Conservation (phyloP, 2,329 filamentous ascomycete genomes). For the Endoconidiophora polonica region DNA sequence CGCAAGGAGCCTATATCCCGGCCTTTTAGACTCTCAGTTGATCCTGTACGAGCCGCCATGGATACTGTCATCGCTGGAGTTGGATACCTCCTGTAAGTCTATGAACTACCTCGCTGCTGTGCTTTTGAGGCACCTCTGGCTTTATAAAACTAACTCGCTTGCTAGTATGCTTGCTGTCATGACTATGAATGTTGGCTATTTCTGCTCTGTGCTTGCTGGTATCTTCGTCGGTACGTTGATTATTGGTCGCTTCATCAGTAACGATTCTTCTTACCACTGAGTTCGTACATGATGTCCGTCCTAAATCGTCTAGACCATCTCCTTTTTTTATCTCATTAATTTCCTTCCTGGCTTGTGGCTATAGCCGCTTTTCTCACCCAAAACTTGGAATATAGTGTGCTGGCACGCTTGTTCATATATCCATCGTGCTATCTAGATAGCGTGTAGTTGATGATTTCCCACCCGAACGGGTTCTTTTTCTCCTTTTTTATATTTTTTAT, state of each 20-base stretch:
- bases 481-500: background rate
- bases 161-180: constrained; percentile 83
- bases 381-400: too few species aligned
- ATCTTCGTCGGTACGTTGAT: constrained; percentile 75
- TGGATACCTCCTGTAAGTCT: constrained; percentile 68
- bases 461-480: background rate
- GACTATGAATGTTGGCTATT: constrained; percentile 78
- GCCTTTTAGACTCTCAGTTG: constrained; percentile 70
- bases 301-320: background rate
- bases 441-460: too few species aligned
- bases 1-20: constrained; percentile 33
- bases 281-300: background rate
- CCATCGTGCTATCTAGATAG: too few species aligned
- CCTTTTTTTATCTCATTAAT: background rate
- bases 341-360: background rate
- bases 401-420: too few species aligned
- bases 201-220: constrained; percentile 60
- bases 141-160: background rate
- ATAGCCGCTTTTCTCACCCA: background rate
- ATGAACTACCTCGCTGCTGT: constrained; percentile 2
- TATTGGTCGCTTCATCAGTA: constrained; percentile 47
- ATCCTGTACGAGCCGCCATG: constrained; percentile 54
- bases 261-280: constrained; percentile 2
- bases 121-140: background rate
- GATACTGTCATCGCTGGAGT: constrained; percentile 59